Evolutionary conservation across 2,329 filamentous ascomycete genomes (phyloP).

Genomic region (Nigrograna mackinnonii): DNA sequence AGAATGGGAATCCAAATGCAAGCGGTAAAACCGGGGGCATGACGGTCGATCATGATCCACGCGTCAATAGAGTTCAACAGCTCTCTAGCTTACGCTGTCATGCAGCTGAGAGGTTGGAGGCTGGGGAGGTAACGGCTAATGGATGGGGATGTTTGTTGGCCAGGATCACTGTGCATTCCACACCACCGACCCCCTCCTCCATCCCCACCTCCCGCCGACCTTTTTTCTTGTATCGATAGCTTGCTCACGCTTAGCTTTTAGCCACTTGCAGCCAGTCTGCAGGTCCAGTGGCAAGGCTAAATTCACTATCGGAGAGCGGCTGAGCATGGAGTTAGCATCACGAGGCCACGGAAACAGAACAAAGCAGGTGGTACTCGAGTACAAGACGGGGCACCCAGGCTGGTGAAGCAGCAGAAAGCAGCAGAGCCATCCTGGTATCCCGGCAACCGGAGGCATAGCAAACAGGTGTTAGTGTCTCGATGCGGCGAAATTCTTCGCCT

Average conservation of each 20-base stretch:
- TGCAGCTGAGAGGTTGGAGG: slow-evolving; percentile 13
- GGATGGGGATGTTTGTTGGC: slow-evolving; percentile 3
- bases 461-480: too few species aligned
- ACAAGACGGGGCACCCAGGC: too few species aligned
- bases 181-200: slow-evolving; percentile 23
- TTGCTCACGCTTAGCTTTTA: slow-evolving; percentile 15
- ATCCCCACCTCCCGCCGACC: slow-evolving; percentile 10
- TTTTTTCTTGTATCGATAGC: slow-evolving; percentile 16
- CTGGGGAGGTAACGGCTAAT: slow-evolving; percentile 25
- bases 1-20: slow-evolving; percentile 1
- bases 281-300: too few species aligned
- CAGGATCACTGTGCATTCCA: slow-evolving; percentile 4
- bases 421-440: too few species aligned
- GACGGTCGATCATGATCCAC: slow-evolving; percentile 25
- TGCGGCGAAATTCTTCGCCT: too few species aligned
- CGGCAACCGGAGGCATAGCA: too few species aligned
- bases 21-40: slow-evolving; percentile 9
- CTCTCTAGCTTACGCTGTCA: slow-evolving; percentile 4
- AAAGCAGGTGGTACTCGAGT: too few species aligned
- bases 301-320: too few species aligned
- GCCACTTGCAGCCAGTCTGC: slow-evolving; percentile 8
- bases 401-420: too few species aligned
- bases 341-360: too few species aligned
- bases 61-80: slow-evolving; percentile 27
- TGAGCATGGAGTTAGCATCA: too few species aligned